Base-by-base conservation (phyloP, 2,329 filamentous ascomycete genomes). In the Aspergillus cejpii region DNA sequence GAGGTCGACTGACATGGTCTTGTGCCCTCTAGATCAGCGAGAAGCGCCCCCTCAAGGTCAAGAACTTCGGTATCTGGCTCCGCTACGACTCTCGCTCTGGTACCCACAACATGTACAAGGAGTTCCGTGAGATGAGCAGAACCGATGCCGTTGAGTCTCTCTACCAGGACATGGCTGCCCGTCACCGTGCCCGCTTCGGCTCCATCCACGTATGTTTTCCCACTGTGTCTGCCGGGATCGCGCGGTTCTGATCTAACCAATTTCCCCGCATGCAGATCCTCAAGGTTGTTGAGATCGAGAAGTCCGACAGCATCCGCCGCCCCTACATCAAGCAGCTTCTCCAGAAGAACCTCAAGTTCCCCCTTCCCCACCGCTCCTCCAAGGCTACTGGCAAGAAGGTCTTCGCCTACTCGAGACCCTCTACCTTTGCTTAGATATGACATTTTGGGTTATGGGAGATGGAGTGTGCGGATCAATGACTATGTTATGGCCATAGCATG, bases 91-190 rank as follows among this genome's bases (percentile, higher is more conserved):
- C 94, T 55, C 91, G 92, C 76, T 97, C 92, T 66, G 92, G 92
- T 67, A 98, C 92, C 67, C 92, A 98, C 89, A 98, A 98, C 86
- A 98, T 98, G 92, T 98, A 98, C 88, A 97, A 97, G 85, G 92
- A 98, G 85, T 97, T 96, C 86, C 87, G 92, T 73, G 92, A 97
- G 82, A 87, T 97, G 82, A 91, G 87, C 72, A 83, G 92, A 75
- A 87, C 85, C 68, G 91, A 92, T 62, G 92, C 92, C 60, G 91
- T 97, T 68, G 87, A 97, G 77, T 77, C 91, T 62, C 83, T 98
- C 71, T 98, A 98, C 85, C 87, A 92, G 77, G 92, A 98, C 80
- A 97, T 98, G 92, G 89, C 92, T 64, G 91, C 94, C 74, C 88
- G 92, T 74, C 92, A 98, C 84, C 89, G 87, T 72, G 85, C 92